Evolutionary conservation across 345 rosid species (phyloP), one percentile per base, ranked within the genome.

Genomic region (Linum lewisii): DNA sequence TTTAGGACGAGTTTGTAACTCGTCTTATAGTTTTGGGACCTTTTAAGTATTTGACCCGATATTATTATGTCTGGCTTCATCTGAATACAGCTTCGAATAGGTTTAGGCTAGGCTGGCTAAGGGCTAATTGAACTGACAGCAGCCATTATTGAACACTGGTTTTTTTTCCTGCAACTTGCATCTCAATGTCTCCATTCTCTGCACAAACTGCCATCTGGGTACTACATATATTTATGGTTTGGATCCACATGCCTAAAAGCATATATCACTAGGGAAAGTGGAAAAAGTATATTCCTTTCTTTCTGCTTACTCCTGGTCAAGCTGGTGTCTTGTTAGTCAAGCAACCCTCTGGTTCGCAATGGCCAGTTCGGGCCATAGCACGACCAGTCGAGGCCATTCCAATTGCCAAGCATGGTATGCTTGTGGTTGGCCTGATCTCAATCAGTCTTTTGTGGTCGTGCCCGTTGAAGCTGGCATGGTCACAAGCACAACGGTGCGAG

Each of bases 1-100:
- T n/a, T n/a, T n/a, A n/a, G n/a, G n/a, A n/a, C n/a, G n/a, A n/a
- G n/a, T n/a, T n/a, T n/a, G n/a, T n/a, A n/a, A n/a, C n/a, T n/a
- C n/a, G n/a, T n/a, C n/a, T n/a, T n/a, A n/a, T n/a, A n/a, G n/a
- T n/a, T n/a, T n/a, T n/a, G n/a, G n/a, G n/a, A n/a, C n/a, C n/a
- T n/a, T n/a, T n/a, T n/a, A n/a, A n/a, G n/a, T n/a, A n/a, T n/a
- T n/a, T n/a, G n/a, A n/a, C n/a, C n/a, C n/a, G 13, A 24, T 23
- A 24, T 15, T 18, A 52, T 54, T 53, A 54, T 53, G 50, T 53
- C 51, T 69, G 24, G 61, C 24, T 58, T 63, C 34, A 29, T 29
- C 34, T 29, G 34, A 29, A 29, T n/a, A 29, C 34, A 29, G 4
- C 34, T 4, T 29, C 34, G 5, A 29, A 5, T 3, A n/a, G n/a